Evolutionary conservation across 106 monocot species (phyloP), one percentile per base, ranked within the genome.

Genomic region (Posidonia australis): DNA sequence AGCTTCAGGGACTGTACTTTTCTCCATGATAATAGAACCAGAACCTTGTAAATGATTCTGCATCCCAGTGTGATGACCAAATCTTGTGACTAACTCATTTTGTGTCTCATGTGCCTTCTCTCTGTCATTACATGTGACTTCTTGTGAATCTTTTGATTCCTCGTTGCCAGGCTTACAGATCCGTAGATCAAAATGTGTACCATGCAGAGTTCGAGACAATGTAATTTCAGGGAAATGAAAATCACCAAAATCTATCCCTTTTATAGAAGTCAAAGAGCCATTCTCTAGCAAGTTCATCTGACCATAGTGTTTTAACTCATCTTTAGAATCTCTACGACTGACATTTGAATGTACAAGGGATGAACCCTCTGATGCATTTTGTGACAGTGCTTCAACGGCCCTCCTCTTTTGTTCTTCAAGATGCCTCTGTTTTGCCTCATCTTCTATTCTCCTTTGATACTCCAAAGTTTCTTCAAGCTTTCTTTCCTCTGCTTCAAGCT

Each of bases 381-480:
- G 36, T 46, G 36, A 13, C 14, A 53, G 59, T 65, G 25, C 60
- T 51, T 21, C 69, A 70, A 24, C 62, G 55, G 24, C 51, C 65
- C 63, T 83, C 60, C 65, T 91, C 45, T 20, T 59, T 65, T 77
- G 83, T 41, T 86, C 81, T 46, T 83, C 86, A 64, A 86, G 72
- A 32, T 78, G 84, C 52, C 77, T 86, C 68, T 81, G 70, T 62
- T 93, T 93, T 69, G 82, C 88, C 70, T 86, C 83, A 53, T 89
- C 74, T 75, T 94, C 93, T 51, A 94, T 80, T 63, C 78, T 65
- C 54, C 86, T 81, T 70, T 94, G 93, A 59, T 78, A 86, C 53
- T 89, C 82, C 47, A 94, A 78, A 58, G 89, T 84, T 78, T 94
- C 83, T 66, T 84, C 86, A 45, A 94, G 84, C 64, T 89, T 94